Base-by-base conservation (phyloP, 1,284 basidiomycete genomes). In the Inonotus obliquus region DNA sequence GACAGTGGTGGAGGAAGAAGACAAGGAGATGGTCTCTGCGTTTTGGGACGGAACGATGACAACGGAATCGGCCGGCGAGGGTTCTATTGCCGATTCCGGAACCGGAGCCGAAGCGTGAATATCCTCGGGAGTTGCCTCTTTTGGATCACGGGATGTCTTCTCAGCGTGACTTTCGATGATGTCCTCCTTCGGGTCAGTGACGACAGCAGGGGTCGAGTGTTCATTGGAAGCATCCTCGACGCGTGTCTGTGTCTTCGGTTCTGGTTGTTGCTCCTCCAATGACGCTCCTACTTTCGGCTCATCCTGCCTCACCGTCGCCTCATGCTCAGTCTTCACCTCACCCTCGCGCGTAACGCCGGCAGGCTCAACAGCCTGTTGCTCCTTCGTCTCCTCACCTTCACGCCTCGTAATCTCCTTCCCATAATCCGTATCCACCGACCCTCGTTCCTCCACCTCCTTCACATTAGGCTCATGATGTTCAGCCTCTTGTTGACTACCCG, bases 1-100 rank as follows among this genome's bases (percentile, higher is more conserved):
- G 57, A 63, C 61, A 63, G 57, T 56, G 52, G 57, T 57, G 57
- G 57, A 59, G 23, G 61, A 63, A 39, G 61, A 63, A 39, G 61
- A 54, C 27, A 63, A 53, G 14, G 57, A 55, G 25, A 45, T 27
- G 14, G 41, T 57, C 27, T 63, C 61, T 17, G 37, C 37, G 21
- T 62, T 49, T 14, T 35, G 29, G 4, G 56, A 23, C 21, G 51
- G 55, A 39, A 54, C 54, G 41, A 64, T 48, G 6, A 65, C 68
- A 14, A 70, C 19, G 37, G 49, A 62, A 32, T 59, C 58, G 19
- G 58, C 19, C 49, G 41, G 41, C 4, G 41, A 9, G 17, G 41
- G 19, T n/a, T 17, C 19, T 2, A 21, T n/a, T 44, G 7, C 41
- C 41, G 41, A 17, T 14, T 11, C 41, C 41, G 41, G 41, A 44